Base-by-base conservation (phyloP, 2,329 filamentous ascomycete genomes). In the Aspergillus ibericus region DNA sequence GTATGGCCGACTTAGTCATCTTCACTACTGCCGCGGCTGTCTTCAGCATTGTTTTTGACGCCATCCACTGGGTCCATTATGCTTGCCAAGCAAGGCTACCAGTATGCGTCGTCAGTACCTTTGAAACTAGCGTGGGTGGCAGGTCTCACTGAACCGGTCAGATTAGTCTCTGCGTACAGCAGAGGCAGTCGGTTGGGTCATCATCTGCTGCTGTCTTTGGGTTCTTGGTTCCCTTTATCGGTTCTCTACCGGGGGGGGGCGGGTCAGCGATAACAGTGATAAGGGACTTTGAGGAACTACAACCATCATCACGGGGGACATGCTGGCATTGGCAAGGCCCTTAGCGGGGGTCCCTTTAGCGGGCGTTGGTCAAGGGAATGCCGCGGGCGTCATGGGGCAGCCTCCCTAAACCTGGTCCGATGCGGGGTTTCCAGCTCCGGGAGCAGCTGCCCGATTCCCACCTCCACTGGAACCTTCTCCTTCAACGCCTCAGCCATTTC, bases 361-460 rank as follows among this genome's bases (percentile, higher is more conserved):
- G 10, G 27, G 18, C 5, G 22, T 20, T 16, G 15, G 22, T 29
- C 25, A 53, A 38, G 36, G 35, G 36, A 29, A 48, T 35, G 16
- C 25, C 15, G 20, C 25, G 25, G 34, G 46, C 44, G 44, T 56
- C 54, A 50, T 38, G 44, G 36, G 51, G 51, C 36, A 16, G 51
- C 27, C 51, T 42, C 22, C 54, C 54, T 35, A 50, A 40, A 32
- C 44, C 36, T 38, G 46, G 46, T 46, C 54, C 46, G 44, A 53
- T 49, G 56, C 40, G 50, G 56, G 56, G 34, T 53, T 40, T 48
- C 49, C 46, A 49, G 44, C 44, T 47, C 34, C 42, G 50, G 56
- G 56, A 58, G 56, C 56, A 47, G 56, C 56, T 58, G 56, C 56
- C 56, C 51, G 56, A 58, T 44, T 53, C 40, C 50, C 22, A 36